Evolutionary conservation across 2,329 filamentous ascomycete species (phyloP), one percentile per base, ranked within the genome.

Genomic region (Chaetomiaceae sp.): DNA sequence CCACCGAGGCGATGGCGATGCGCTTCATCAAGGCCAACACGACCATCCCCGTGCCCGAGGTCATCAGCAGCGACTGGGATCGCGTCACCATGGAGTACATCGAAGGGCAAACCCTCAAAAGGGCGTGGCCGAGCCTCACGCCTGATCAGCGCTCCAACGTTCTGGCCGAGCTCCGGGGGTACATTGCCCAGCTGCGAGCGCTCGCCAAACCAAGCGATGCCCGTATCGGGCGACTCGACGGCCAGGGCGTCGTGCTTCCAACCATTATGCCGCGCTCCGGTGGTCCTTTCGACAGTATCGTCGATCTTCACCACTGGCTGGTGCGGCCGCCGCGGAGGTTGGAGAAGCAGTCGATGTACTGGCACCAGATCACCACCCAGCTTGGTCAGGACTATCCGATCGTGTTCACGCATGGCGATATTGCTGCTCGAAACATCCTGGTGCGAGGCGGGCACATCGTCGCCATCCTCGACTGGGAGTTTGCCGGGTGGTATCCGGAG

Each of bases 51-150:
- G 63, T 66, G 0, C 65, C 64, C 0, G 44, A 61, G 7, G 59
- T 67, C n/a, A 51, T 65, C 6, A 59, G 59, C 36, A 64, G 61
- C 19, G 61, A 61, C 1, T 66, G 54, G 60, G 63, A 65, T 47
- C 64, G 63, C 33, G 54, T 67, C 8, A 64, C 61, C 4, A 60
- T 64, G 65, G 53, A 62, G 39, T 61, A 61, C 15, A 37, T 68
- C 1, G 54, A 63, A 15, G 65, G 65, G 1, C 58, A 65, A n/a
- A 63, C 63, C 17, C 51, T 65, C 25, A 29, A 59, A 34, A 40
- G 64, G 38, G 63, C 57, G 0, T 66, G 65, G 64, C 56, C 59
- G 1, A 31, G 25, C 0, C 57, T 64, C 0, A 54, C 56, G 19
- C 14, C 47, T 8, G 51, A 54, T 0, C 47, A 66, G 44, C 61